Conservation (phyloP, 345 rosid species). For the Gossypium longicalyx region DNA sequence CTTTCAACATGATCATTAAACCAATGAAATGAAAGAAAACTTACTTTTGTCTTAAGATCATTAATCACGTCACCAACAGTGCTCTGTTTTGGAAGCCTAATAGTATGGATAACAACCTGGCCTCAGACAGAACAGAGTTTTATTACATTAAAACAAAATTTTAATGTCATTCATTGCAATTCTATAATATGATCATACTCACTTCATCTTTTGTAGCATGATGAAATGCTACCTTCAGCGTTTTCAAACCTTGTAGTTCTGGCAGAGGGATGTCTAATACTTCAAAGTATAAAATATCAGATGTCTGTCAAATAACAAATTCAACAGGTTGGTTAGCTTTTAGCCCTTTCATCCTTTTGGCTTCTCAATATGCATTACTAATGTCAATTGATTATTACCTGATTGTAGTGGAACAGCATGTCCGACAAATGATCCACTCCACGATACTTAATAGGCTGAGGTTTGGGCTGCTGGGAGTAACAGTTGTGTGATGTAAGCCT, state of each 20-base stretch:
- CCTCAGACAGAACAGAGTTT: conserved; percentile 17
- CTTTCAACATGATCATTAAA: not conserved
- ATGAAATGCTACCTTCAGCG: conserved; percentile 79
- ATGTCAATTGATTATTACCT: conserved; percentile 36
- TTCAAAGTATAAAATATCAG: conserved; percentile 92
- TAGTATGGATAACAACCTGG: conserved; percentile 79
- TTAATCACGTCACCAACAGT: conserved; percentile 86
- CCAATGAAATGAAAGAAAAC: conserved; percentile 13
- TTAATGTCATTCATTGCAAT: not conserved
- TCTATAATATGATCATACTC: conserved; percentile 26
- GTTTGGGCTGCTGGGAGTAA: conserved; percentile 70
- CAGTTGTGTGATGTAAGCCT: conserved; percentile 75
- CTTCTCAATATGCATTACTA: not conserved
- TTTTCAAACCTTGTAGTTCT: conserved; percentile 84
- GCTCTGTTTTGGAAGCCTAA: conserved; percentile 89
- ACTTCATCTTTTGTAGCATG: conserved; percentile 82
- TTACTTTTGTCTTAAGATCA: conserved; percentile 83
- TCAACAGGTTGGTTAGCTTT: conserved; percentile 14
- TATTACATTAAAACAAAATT: conserved; percentile 17
- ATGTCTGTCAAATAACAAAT: conserved; percentile 46
- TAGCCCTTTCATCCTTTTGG: not conserved
- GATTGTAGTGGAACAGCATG: conserved; percentile 89
- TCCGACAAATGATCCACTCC: conserved; percentile 74
- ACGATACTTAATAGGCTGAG: conserved; percentile 62
- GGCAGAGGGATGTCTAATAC: conserved; percentile 95